Conservation (phyloP, 805 yeast species). For the Saccharomycopsis microspora region DNA sequence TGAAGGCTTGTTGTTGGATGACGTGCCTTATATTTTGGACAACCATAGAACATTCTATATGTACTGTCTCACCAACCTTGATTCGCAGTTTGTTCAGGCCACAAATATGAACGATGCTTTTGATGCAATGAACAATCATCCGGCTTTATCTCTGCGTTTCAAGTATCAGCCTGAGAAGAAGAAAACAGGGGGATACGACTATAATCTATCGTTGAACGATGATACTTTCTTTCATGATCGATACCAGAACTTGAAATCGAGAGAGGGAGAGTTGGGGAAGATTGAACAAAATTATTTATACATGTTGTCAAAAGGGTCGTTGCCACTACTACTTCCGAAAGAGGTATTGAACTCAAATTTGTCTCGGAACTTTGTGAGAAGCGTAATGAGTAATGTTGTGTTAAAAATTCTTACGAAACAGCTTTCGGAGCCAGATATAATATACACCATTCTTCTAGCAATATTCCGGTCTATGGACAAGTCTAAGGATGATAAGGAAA, state of each 20-base stretch:
- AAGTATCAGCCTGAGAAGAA: conserved; percentile 1
- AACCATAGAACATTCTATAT: conserved; percentile 26
- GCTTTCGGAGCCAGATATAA: conserved; percentile 38
- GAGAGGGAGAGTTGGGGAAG: conserved; percentile 5
- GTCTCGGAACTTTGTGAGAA: conserved; percentile 27
- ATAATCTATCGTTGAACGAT: neutral
- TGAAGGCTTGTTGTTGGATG: conserved; percentile 30
- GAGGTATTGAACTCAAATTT: conserved; percentile 30
- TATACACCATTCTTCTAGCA: conserved; percentile 30
- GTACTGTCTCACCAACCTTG: conserved; percentile 20
- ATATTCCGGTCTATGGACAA: conserved; percentile 1
- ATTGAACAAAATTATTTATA: conserved; percentile 26
- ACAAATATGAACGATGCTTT: conserved; percentile 25
- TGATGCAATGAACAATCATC: conserved; percentile 25
- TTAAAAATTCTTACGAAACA: conserved; percentile 31
- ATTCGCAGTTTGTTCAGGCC: conserved; percentile 24
- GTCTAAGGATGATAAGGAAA: neutral
- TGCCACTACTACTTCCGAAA: conserved; percentile 28
- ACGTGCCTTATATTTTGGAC: conserved; percentile 30
- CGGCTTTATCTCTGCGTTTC: conserved; percentile 20
- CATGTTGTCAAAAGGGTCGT: conserved; percentile 25
- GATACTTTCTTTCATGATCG: conserved; percentile 3
- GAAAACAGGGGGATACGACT: neutral
- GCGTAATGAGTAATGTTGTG: conserved; percentile 32
- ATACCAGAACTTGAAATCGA: neutral